These are phyloP conservation scores for Oemleria cerasiformis DNA, from an alignment of 306 rosid genomes.

Conservation along the genomic window DNA sequence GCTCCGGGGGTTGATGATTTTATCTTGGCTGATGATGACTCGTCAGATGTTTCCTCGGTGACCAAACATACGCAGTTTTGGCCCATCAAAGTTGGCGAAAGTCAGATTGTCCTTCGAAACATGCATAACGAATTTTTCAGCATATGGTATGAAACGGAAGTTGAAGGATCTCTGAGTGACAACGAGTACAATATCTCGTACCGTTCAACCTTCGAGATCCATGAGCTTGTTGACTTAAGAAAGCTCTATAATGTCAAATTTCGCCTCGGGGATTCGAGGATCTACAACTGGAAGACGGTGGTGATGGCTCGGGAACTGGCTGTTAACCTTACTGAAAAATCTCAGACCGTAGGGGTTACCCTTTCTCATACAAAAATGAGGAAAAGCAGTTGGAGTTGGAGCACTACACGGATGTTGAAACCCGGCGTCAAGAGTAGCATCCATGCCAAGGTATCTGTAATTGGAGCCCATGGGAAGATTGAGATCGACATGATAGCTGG, in stretches of 20 bases:
- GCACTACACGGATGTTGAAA: neutral
- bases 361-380: neutral
- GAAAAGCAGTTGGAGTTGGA: conserved; percentile 3
- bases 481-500: neutral
- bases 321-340: neutral
- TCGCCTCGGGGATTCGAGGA: neutral
- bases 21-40: neutral
- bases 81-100: too few relatives aligned
- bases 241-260: conserved; percentile 15
- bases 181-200: too few relatives aligned
- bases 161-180: too few relatives aligned
- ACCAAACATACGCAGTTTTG: neutral
- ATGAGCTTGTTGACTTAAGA: too few relatives aligned
- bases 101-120: too few relatives aligned
- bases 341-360: neutral
- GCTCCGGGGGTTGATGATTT: neutral
- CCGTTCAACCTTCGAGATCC: too few relatives aligned
- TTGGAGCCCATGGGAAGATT: neutral
- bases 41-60: neutral
- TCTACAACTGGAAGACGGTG: neutral
- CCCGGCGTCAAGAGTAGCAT: neutral
- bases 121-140: too few relatives aligned
- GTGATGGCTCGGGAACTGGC: neutral
- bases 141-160: too few relatives aligned
- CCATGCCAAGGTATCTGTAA: neutral